phyloP scores from a whole-genome alignment of 495 filamentous ascomycete genomes.

The Terfezia boudieri region DNA sequence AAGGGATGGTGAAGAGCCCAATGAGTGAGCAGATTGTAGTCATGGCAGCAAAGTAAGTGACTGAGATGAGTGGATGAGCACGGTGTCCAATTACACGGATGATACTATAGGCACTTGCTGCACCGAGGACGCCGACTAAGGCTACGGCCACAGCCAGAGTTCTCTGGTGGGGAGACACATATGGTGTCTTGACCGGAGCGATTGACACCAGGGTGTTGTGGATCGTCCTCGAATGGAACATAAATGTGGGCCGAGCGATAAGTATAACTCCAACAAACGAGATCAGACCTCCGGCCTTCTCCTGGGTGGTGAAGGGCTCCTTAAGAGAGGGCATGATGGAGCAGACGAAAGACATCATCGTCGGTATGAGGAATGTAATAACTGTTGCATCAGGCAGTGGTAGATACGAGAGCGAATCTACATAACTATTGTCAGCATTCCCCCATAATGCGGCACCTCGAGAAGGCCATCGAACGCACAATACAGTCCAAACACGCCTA shows the following conservation, averaged over 20 bases:
- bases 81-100: constrained; percentile 70
- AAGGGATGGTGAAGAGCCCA: constrained; percentile 24
- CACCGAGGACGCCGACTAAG: constrained; percentile 60
- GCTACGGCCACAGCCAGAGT: constrained; percentile 49
- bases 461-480: constrained; percentile 24
- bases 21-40: constrained; percentile 37
- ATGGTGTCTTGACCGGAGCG: constrained; percentile 1
- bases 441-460: neutral
- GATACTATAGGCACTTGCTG: constrained; percentile 50
- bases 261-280: constrained; percentile 64
- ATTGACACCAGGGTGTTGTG: neutral
- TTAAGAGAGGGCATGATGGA: constrained; percentile 42
- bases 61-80: constrained; percentile 62
- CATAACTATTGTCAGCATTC: constrained; percentile 1
- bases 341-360: constrained; percentile 63
- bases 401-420: constrained; percentile 65
- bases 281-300: constrained; percentile 53
- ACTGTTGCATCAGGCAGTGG: constrained; percentile 81
- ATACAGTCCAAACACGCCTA: constrained; percentile 61
- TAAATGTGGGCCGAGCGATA: constrained; percentile 52
- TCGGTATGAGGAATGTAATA: constrained; percentile 71
- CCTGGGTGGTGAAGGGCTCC: constrained; percentile 57
- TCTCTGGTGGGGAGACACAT: constrained; percentile 40
- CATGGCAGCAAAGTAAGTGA: constrained; percentile 64
- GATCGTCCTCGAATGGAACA: constrained; percentile 23